These are phyloP conservation scores for Pythium dissotocum DNA, from an alignment of 352 stramenopile species.

Conservation along the genomic window DNA sequence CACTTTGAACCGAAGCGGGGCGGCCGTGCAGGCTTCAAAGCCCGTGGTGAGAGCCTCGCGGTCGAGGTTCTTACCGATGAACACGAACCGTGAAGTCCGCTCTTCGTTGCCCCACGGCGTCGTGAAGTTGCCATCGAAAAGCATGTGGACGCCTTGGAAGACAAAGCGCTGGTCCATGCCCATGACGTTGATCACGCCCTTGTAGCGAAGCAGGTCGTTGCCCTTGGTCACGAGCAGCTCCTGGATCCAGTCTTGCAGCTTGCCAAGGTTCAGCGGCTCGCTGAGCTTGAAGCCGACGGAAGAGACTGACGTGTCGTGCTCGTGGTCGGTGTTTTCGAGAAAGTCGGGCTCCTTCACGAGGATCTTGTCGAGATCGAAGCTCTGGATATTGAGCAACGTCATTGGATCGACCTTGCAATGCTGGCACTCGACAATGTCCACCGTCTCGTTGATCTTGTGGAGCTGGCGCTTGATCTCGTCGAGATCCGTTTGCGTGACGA, in stretches of 20 bases:
- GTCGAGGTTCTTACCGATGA: conserved; percentile 92
- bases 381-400: conserved; percentile 79
- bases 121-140: conserved; percentile 91
- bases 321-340: conserved; percentile 40
- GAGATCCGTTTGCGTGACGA: conserved; percentile 50
- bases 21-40: conserved; percentile 46
- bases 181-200: conserved; percentile 92
- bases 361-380: conserved; percentile 85
- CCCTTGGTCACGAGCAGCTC: conserved; percentile 89
- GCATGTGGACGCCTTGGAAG: conserved; percentile 96
- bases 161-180: conserved; percentile 93
- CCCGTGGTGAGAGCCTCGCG: conserved; percentile 47
- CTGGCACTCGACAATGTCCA: conserved; percentile 46
- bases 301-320: conserved; percentile 45
- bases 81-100: conserved; percentile 92
- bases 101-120: conserved; percentile 83
- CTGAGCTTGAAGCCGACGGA: conserved; percentile 41
- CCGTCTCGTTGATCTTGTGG: conserved; percentile 52
- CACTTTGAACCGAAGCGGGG: conserved; percentile 40
- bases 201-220: conserved; percentile 92
- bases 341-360: conserved; percentile 56
- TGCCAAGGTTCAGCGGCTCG: conserved; percentile 81
- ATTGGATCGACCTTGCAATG: conserved; percentile 59
- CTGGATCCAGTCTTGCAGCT: conserved; percentile 96
- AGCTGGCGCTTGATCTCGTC: conserved; percentile 80